Conservation (phyloP, 179 eudicot species). For the Actinidia arguta region DNA sequence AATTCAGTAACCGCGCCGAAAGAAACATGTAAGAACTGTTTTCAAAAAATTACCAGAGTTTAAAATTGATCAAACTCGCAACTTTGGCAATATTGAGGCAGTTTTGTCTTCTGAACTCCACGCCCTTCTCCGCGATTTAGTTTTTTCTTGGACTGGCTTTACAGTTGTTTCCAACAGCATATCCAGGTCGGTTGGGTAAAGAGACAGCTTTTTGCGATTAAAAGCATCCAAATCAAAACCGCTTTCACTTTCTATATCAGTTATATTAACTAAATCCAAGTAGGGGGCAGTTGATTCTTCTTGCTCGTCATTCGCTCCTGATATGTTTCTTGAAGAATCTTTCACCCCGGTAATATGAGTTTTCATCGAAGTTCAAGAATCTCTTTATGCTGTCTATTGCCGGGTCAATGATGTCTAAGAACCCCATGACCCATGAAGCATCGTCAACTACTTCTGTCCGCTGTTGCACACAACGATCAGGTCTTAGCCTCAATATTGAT, state of each 20-base stretch:
- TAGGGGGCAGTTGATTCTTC: conserved; percentile 22
- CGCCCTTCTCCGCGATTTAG: conserved; percentile 33
- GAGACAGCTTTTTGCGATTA: conserved; percentile 54
- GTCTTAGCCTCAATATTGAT: conserved; percentile 3
- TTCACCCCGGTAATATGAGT: conserved; percentile 32
- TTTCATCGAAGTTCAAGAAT: conserved; percentile 66
- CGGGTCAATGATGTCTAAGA: conserved; percentile 90
- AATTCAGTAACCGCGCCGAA: background rate
- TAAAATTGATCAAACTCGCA: background rate
- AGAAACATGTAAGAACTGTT: background rate
- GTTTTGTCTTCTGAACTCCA: conserved; percentile 32
- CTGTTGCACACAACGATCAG: conserved; percentile 53
- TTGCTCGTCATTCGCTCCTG: conserved; percentile 23
- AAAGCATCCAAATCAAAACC: conserved; percentile 78
- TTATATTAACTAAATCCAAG: background rate
- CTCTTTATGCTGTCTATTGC: conserved; percentile 86
- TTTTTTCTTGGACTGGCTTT: conserved; percentile 29
- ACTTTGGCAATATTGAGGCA: conserved; percentile 1
- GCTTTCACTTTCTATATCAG: conserved; percentile 33
- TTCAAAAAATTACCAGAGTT: background rate
- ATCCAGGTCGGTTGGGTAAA: conserved; percentile 74
- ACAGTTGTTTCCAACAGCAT: conserved; percentile 55
- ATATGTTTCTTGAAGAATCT: conserved; percentile 27
- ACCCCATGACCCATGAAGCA: conserved; percentile 89
- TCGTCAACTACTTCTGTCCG: conserved; percentile 94